Conservation (phyloP, 495 filamentous ascomycete genomes). For the Xylaria acuta region DNA sequence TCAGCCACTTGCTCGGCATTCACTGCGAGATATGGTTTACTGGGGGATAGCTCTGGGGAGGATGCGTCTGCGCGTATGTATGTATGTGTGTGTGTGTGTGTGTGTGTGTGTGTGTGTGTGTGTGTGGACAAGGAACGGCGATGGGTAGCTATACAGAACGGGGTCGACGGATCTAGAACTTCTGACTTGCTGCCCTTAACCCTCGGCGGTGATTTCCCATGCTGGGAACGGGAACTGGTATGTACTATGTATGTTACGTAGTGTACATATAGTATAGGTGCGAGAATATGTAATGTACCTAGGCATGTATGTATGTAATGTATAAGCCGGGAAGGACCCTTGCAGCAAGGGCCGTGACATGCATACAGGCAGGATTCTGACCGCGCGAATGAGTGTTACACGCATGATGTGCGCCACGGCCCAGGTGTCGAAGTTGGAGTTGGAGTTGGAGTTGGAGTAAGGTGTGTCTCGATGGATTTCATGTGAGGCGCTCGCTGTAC, state of each 20-base stretch:
- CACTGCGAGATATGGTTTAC: neutral
- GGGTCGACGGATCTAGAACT: neutral
- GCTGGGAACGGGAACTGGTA: neutral
- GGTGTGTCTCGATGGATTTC: neutral
- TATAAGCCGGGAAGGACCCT: constrained; percentile 21
- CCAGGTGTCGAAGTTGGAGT: neutral
- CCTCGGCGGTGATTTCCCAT: neutral
- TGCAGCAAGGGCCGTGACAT: constrained; percentile 6
- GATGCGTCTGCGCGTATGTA: no score
- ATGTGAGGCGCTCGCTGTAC: neutral
- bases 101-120: no score
- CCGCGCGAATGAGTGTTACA: constrained; percentile 19
- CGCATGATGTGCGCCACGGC: constrained; percentile 22
- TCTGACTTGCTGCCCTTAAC: no score
- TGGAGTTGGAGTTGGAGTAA: neutral
- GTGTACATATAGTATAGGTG: neutral
- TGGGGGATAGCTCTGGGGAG: no score
- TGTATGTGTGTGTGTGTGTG: no score
- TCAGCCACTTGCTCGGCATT: constrained; percentile 17
- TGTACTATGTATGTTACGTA: no score
- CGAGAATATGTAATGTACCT: constrained; percentile 1
- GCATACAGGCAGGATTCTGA: neutral
- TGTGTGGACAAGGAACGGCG: no score
- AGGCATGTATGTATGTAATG: neutral
- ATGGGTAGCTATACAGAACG: neutral